Base-by-base conservation (phyloP, 495 filamentous ascomycete species). In the Xylaria grammica region DNA sequence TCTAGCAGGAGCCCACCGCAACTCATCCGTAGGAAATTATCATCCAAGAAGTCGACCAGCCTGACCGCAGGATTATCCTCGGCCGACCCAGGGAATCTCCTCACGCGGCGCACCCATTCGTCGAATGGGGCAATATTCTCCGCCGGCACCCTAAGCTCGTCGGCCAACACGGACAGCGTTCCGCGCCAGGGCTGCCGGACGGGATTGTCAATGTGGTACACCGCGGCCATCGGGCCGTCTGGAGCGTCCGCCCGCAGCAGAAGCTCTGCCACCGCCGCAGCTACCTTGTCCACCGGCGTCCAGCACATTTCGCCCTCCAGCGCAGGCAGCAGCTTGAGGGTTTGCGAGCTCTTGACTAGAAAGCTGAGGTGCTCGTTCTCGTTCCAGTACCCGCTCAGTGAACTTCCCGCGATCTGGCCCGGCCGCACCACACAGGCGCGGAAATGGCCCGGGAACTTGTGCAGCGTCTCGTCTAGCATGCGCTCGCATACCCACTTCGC, bases 181-280 rank as follows among this genome's bases (percentile, higher is more conserved):
- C 79, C 70, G 0, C 55, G 44, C 85, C 85, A 86, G 0, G 77
- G 71, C 68, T 85, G 81, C 0, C 76, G 63, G 2, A 78, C 68
- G 0, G 83, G 84, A 60, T 86, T 85, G 24, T 87, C 85, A 36
- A 87, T 76, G 70, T 87, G 85, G 59, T 86, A 87, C 17, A 85
- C 7, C 77, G 45, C 4, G 75, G 72, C 71, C 83, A 84, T 0
- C 48, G 69, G 0, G 75, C 69, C 0, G 82, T 36, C 32, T 36
- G 32, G 5, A 4, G 32, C 4, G 32, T 36, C 32, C 5, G 11
- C 32, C 32, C 4, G 4, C 32, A 36, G 32, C 5, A 36, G 32
- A 36, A 36, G 4, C 4, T 36, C 32, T 11, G 5, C 32, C 11
- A 36, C 11, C 32, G 5, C 32, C 32, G 32, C 32, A 36, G 32